phyloP scores from a whole-genome alignment of 257 asterid species.

The Salvia hispanica region DNA sequence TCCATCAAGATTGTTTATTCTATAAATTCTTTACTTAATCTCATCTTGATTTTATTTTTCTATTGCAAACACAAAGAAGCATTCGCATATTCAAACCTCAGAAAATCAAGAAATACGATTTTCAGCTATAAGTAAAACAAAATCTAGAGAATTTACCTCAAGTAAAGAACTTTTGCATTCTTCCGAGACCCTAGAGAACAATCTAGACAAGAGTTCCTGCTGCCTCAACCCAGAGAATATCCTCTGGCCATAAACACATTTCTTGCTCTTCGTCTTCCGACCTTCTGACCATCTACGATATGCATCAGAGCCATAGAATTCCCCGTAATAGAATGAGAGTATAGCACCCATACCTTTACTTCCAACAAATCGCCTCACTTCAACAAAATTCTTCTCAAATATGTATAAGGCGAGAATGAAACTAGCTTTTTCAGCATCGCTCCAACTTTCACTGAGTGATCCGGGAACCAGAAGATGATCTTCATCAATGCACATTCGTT shows the following conservation, averaged over 20 bases:
- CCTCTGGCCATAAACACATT: slow-evolving; percentile 56
- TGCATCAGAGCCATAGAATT: slow-evolving; percentile 54
- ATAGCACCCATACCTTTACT: slow-evolving; percentile 52
- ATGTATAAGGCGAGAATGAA: slow-evolving; percentile 63
- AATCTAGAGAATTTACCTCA: slow-evolving; percentile 47
- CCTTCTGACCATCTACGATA: slow-evolving; percentile 66
- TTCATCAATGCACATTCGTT: slow-evolving; percentile 24
- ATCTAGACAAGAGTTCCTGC: slow-evolving; percentile 65
- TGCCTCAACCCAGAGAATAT: slow-evolving; percentile 72
- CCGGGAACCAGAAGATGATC: slow-evolving; percentile 52
- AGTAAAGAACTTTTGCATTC: slow-evolving; percentile 44
- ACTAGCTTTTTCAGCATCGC: slow-evolving; percentile 52
- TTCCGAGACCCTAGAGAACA: slow-evolving; percentile 48
- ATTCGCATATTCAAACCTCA: not conserved
- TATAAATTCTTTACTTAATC: not conserved
- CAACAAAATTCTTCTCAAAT: slow-evolving; percentile 64
- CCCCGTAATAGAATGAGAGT: slow-evolving; percentile 61
- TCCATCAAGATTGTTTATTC: not conserved
- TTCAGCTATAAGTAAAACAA: slow-evolving; percentile 8
- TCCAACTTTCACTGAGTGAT: slow-evolving; percentile 43
- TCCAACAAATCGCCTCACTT: slow-evolving; percentile 52
- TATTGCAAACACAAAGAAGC: not conserved
- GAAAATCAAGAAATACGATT: not conserved
- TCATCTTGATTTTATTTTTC: not conserved
- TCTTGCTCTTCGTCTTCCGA: slow-evolving; percentile 53